Conservation (phyloP, 2,329 filamentous ascomycete genomes). For the Cercospora sp. region DNA sequence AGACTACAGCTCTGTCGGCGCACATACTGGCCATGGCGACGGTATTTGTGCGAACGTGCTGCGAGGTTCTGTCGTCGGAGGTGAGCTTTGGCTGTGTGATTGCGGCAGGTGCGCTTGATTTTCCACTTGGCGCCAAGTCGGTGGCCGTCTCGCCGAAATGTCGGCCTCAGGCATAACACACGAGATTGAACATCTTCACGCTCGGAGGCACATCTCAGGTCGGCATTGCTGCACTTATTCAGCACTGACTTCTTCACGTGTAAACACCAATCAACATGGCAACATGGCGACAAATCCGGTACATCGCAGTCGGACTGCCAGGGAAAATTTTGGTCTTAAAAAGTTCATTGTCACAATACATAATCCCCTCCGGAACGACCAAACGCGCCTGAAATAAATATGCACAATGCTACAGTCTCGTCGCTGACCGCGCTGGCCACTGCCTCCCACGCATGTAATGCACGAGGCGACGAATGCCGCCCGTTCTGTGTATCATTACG, state of each 20-base stretch:
- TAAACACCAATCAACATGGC: neutral
- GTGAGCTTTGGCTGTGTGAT: neutral
- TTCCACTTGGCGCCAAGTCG: slow-evolving; percentile 7
- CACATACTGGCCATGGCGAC: slow-evolving; percentile 70
- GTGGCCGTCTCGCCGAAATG: neutral
- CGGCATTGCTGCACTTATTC: neutral
- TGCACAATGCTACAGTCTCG: slow-evolving; percentile 30
- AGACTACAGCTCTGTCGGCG: neutral
- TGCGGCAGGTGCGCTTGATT: slow-evolving; percentile 12
- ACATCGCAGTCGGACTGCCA: neutral
- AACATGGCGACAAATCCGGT: neutral
- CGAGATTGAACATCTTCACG: neutral
- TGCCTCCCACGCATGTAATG: slow-evolving; percentile 16
- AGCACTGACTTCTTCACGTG: neutral
- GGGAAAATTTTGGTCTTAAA: slow-evolving; percentile 20
- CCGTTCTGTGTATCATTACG: slow-evolving; percentile 25
- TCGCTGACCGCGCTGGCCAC: slow-evolving; percentile 21
- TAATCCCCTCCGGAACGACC: slow-evolving; percentile 22
- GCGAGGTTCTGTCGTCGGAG: slow-evolving; percentile 12
- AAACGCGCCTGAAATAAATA: slow-evolving; percentile 28
- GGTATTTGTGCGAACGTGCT: slow-evolving; percentile 27
- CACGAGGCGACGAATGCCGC: slow-evolving; percentile 21
- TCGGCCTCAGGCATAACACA: neutral
- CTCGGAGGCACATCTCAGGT: neutral
- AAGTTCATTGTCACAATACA: slow-evolving; percentile 27